Evolutionary conservation across 306 rosid genomes (phyloP).

Genomic region (Malus orientalis): DNA sequence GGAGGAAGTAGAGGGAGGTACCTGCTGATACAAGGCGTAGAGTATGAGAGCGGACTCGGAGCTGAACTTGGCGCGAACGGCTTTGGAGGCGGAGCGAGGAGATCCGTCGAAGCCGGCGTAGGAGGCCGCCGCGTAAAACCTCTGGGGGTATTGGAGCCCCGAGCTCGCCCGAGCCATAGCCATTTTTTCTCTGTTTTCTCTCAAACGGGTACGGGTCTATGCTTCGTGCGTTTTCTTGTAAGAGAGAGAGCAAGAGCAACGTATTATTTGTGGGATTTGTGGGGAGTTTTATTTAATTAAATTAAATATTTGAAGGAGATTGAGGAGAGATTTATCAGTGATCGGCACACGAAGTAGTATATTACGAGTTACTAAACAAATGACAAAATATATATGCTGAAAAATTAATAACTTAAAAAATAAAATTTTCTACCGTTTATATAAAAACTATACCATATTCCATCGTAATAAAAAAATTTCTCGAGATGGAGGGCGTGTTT

Average conservation of each 20-base stretch:
- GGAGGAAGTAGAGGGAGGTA: constrained; percentile 1
- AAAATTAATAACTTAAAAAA: no score
- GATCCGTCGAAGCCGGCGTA: constrained; percentile 84
- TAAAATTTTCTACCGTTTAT: rapidly evolving
- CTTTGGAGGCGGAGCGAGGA: constrained; percentile 68
- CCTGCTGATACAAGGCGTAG: constrained; percentile 85
- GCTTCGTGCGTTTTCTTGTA: neutral
- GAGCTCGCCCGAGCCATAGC: constrained; percentile 73
- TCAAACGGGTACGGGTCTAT: neutral
- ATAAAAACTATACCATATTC: no score
- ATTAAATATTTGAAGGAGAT: neutral
- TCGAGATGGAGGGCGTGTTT: neutral
- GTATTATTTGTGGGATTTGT: neutral
- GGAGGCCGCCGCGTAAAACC: constrained; percentile 85
- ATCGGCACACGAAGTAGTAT: no score
- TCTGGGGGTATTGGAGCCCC: constrained; percentile 84
- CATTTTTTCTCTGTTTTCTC: constrained; percentile 14
- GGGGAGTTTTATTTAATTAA: neutral
- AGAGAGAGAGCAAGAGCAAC: neutral
- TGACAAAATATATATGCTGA: rapidly evolving
- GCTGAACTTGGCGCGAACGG: constrained; percentile 72
- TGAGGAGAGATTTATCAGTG: neutral
- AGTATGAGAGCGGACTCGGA: constrained; percentile 77
- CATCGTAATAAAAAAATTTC: no score
- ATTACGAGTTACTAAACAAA: no score